phyloP scores from a whole-genome alignment of 1,284 basidiomycete species.

The Termitomyces sp. region DNA sequence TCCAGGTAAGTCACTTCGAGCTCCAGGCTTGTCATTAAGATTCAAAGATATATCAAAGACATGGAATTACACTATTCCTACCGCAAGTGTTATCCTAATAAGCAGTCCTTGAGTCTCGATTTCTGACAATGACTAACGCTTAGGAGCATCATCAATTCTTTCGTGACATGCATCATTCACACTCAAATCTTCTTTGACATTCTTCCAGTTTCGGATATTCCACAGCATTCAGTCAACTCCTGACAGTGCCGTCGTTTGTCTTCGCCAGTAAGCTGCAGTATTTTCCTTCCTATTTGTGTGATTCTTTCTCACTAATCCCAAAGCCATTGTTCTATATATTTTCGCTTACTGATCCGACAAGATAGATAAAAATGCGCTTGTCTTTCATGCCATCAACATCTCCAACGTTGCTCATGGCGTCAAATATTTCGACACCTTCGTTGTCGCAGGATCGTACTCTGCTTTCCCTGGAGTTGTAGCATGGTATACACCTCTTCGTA shows the following conservation, averaged over 20 bases:
- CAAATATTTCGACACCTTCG: constrained; percentile 68
- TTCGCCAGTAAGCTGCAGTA: constrained; percentile 43
- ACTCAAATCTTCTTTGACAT: background rate
- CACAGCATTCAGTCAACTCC: constrained; percentile 54
- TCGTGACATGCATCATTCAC: constrained; percentile 12
- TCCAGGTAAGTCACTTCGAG: constrained; percentile 43
- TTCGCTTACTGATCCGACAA: constrained; percentile 60
- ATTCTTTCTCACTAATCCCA: background rate
- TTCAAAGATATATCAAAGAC: constrained; percentile 20
- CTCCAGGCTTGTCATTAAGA: background rate
- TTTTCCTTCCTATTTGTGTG: background rate
- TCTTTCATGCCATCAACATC: constrained; percentile 67
- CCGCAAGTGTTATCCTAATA: constrained; percentile 39
- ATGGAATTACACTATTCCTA: constrained; percentile 61
- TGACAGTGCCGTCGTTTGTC: constrained; percentile 68
- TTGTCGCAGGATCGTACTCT: constrained; percentile 56
- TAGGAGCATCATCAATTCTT: constrained; percentile 61
- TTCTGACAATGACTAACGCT: background rate
- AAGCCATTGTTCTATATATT: constrained; percentile 47
- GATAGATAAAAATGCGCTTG: constrained; percentile 45
- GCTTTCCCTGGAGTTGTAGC: constrained; percentile 59
- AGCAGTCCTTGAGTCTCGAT: background rate
- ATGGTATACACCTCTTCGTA: constrained; percentile 40
- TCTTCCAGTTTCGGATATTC: constrained; percentile 50
- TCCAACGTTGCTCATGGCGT: constrained; percentile 41